Conservation (phyloP, 2,329 filamentous ascomycete genomes). For the Cladophialophora immunda region DNA sequence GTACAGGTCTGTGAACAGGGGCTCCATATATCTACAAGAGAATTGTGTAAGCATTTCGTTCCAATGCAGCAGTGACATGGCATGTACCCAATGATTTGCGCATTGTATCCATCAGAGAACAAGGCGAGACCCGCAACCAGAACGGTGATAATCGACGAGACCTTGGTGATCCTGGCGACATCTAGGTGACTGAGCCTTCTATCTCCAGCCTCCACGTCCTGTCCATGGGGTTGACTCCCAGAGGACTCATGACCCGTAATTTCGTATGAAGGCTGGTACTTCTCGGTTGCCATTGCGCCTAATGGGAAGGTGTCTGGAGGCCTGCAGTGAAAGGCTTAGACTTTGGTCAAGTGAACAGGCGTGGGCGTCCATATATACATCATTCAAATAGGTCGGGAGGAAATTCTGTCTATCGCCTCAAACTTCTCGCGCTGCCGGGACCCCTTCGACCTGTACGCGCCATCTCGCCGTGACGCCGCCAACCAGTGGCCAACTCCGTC, state of each 20-base stretch:
- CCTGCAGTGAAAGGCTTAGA: background rate
- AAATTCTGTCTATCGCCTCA: background rate
- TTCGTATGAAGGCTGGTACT: slow-evolving; percentile 19
- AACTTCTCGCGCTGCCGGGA: background rate
- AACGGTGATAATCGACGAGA: slow-evolving; percentile 47
- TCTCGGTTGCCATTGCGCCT: slow-evolving; percentile 12
- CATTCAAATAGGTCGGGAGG: background rate
- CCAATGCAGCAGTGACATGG: background rate
- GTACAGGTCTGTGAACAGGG: slow-evolving; percentile 48
- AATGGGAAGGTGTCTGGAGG: background rate
- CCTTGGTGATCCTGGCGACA: slow-evolving; percentile 21
- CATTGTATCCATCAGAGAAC: slow-evolving; percentile 52
- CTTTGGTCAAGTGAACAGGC: background rate
- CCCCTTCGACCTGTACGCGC: background rate
- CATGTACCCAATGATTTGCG: slow-evolving; percentile 45
- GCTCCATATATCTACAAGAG: slow-evolving; percentile 48
- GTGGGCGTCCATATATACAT: background rate
- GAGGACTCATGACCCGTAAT: slow-evolving; percentile 11
- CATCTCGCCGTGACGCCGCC: slow-evolving; percentile 1
- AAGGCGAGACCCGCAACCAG: slow-evolving; percentile 49
- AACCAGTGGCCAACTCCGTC: background rate
- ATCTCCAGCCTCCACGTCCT: background rate
- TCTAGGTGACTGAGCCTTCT: slow-evolving; percentile 20
- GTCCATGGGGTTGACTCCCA: background rate
- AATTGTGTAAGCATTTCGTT: background rate